These are phyloP conservation scores for Blastocystis sp. DNA, from an alignment of 352 stramenopile genomes.

Conservation along the genomic window DNA sequence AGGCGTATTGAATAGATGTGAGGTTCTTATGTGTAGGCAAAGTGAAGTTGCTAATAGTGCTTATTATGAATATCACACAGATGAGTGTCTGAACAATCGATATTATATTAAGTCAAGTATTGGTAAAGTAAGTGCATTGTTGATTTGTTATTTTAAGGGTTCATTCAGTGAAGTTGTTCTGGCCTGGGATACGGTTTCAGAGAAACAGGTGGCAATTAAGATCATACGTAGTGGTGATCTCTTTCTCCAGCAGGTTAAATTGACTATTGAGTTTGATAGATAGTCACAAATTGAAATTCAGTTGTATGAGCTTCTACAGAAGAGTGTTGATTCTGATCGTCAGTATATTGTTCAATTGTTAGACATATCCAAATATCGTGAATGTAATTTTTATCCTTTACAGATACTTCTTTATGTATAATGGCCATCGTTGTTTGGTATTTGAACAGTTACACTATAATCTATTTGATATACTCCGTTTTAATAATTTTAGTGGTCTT, in stretches of 20 bases:
- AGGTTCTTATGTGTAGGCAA: background rate
- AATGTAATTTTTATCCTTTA: slow-evolving; percentile 74
- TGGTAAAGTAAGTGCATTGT: slow-evolving; percentile 9
- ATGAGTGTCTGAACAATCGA: slow-evolving; percentile 28
- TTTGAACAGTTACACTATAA: slow-evolving; percentile 80
- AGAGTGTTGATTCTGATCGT: slow-evolving; percentile 71
- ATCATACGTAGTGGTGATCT: slow-evolving; percentile 80
- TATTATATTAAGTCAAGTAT: slow-evolving; percentile 58
- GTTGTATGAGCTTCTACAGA: slow-evolving; percentile 77
- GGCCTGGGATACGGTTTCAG: slow-evolving; percentile 76
- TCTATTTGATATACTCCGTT: slow-evolving; percentile 79
- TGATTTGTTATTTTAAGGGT: slow-evolving; percentile 71
- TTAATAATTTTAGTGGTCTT: slow-evolving; percentile 77
- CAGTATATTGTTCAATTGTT: slow-evolving; percentile 76
- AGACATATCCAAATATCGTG: slow-evolving; percentile 40
- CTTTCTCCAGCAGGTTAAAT: slow-evolving; percentile 75
- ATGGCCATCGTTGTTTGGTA: slow-evolving; percentile 78
- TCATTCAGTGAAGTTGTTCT: slow-evolving; percentile 82
- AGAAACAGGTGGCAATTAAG: slow-evolving; percentile 79
- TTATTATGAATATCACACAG: slow-evolving; percentile 27
- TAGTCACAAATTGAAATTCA: slow-evolving; percentile 77
- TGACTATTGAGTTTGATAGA: background rate
- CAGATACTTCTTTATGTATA: slow-evolving; percentile 77
- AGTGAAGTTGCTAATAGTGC: background rate
- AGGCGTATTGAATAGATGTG: background rate